Evolutionary conservation across 2,329 filamentous ascomycete species (phyloP), one percentile per base, ranked within the genome.

Genomic region (Aspergillus tamarii): DNA sequence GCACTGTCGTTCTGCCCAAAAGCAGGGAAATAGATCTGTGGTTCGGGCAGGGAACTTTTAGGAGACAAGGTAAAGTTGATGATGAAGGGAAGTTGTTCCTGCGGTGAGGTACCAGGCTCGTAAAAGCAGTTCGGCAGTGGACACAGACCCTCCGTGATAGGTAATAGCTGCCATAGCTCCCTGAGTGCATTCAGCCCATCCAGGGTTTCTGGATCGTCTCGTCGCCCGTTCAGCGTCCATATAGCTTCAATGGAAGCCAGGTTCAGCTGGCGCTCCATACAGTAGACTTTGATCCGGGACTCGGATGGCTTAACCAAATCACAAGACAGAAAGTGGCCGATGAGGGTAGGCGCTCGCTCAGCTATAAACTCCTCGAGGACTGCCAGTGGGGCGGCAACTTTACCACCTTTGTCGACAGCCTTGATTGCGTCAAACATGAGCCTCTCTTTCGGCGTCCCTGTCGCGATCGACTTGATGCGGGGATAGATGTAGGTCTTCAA

Each of bases 401-500:
- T 62, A 11, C 54, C 45, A 28, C 43, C 34, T 2, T 21, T 7
- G 21, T 62, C 60, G 8, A 45, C 48, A 3, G 46, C 41, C 34
- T 50, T 53, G 39, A 69, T 57, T 3, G 66, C 63, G 23, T 63
- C 46, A 46, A 69, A 64, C 41, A 69, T 63, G 4, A 69, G 36
- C 7, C 48, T 21, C 30, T 59, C 26, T 48, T 59, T 62, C 4
- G 67, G 54, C 19, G 54, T 63, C 0, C 67, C 66, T 21, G 67
- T 64, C 19, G 60, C 61, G 11, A 62, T 46, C 10, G 67, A 58
- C 41, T 69, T 69, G 32, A 67, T 36, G 26, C 34, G 50, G 1
- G 62, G 65, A 36, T 67, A 69, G 19, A 69, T 57, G 36, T 69
- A 69, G 0, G 39, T 50, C 32, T 69, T 69, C 30, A 55, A 26